Base-by-base conservation (phyloP, 768 basidiomycete genomes). In the Boletales sp. region DNA sequence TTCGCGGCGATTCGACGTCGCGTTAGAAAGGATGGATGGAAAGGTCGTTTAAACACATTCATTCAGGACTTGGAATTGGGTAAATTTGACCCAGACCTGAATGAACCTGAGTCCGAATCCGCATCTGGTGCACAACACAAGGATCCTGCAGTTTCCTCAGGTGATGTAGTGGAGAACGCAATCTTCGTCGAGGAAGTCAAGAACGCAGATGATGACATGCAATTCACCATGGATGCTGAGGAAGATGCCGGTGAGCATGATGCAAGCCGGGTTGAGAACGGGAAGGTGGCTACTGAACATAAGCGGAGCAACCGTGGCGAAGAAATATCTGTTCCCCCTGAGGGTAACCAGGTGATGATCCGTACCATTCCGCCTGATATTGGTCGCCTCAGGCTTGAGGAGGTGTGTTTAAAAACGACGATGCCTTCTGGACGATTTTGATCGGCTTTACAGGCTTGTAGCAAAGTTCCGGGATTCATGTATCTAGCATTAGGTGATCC, bases 351-450 rank as follows among this genome's bases (percentile, higher is more conserved):
- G 63, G 84, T 96, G 48, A 93, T 94, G 82, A 94, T 96, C 63
- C 84, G 93, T 51, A 94, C 92, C 15, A 93, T 96, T 56, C 93
- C 93, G 41, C 93, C 94, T 21, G 90, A 93, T 57, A 93, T 94
- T 59, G 89, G 90, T 30, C 84, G 94, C 32, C 72, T 87, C 43
- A 93, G 91, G 62, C 76, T 97, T 33, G 94, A 97, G 73, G 89
- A 91, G 70, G 93, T 94, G 51, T 50, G 79, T 69, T 37, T 8
- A 15, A 30, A 28, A 3, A 30, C 12, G 41, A 45, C 47, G 12
- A 39, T 51, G 2, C n/a, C 28, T 12, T 48, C n/a, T 33, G 48
- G 33, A 39, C 36, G n/a, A 47, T 44, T 49, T 41, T 54, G 17
- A 54, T 50, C 3, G 35, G 38, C 19, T 56, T 32, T 48, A 2